Percentiles rank a stretch among this genome's conserved stretches.
Evolutionary conservation across 495 filamentous ascomycete genomes (phyloP).

Genomic region (Bathelium albidoporum): DNA sequence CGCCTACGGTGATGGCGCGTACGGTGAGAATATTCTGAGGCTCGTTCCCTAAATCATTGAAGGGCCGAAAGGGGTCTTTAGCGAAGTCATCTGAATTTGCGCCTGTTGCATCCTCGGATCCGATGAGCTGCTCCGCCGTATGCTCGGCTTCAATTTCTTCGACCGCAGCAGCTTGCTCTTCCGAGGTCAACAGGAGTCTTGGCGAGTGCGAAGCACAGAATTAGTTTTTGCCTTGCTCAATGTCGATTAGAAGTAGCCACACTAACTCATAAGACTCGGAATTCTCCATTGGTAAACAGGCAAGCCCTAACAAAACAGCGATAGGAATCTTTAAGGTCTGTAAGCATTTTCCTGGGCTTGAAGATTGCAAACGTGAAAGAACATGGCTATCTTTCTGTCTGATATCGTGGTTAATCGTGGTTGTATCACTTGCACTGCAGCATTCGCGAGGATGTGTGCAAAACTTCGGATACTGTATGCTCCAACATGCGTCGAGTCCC

Average conservation of each 20-base stretch:
- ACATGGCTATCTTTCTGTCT: too few species aligned
- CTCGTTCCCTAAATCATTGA: constrained; percentile 28
- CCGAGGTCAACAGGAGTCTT: background rate
- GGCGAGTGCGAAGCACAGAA: background rate
- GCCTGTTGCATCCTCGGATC: background rate
- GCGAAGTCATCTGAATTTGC: background rate
- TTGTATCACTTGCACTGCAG: too few species aligned
- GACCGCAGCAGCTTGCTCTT: background rate
- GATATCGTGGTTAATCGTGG: too few species aligned
- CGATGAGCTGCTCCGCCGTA: background rate
- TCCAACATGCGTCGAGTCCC: too few species aligned
- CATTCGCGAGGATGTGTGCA: too few species aligned
- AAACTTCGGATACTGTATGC: too few species aligned
- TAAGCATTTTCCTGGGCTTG: too few species aligned
- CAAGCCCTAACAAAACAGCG: too few species aligned
- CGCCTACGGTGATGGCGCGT: constrained; percentile 47
- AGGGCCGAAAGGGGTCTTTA: constrained; percentile 12
- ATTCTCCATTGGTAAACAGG: too few species aligned
- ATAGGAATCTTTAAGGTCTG: too few species aligned
- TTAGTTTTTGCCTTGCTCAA: too few species aligned
- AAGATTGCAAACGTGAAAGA: too few species aligned
- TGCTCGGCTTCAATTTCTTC: background rate
- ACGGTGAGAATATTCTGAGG: constrained; percentile 42
- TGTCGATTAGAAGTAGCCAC: background rate
- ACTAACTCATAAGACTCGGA: background rate